These are phyloP conservation scores for Amanita phalloides DNA, from an alignment of 768 basidiomycete species.

Conservation along the genomic window DNA sequence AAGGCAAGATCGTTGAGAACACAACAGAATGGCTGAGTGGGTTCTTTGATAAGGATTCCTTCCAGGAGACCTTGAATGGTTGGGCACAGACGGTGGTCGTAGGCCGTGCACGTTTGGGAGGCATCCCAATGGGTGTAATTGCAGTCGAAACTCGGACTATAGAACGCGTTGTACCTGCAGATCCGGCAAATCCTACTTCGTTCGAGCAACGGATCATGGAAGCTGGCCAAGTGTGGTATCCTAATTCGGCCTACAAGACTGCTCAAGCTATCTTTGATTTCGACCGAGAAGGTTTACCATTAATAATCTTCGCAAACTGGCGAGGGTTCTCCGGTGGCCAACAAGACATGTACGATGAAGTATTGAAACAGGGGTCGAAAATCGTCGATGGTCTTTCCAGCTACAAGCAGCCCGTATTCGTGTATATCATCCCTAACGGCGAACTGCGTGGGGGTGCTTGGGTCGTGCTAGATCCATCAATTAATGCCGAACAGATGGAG, in stretches of 20 bases:
- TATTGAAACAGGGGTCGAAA: constrained; percentile 94
- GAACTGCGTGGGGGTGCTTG: constrained; percentile 98
- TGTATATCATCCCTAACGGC: constrained; percentile 97
- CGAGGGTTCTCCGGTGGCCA: constrained; percentile 99
- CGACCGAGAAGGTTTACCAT: constrained; percentile 90
- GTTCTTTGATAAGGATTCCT: constrained; percentile 95
- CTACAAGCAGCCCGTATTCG: constrained; percentile 96
- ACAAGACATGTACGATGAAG: constrained; percentile 98
- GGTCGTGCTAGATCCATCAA: constrained; percentile 97
- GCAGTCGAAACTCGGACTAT: constrained; percentile 97
- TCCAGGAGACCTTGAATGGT: constrained; percentile 97
- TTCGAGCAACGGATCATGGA: constrained; percentile 98
- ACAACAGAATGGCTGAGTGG: constrained; percentile 72
- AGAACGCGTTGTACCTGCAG: constrained; percentile 93
- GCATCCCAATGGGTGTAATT: constrained; percentile 96
- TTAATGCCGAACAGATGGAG: constrained; percentile 96
- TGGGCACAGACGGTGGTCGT: constrained; percentile 99
- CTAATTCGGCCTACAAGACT: constrained; percentile 98
- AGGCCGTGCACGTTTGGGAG: constrained; percentile 91
- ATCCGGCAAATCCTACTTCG: constrained; percentile 93
- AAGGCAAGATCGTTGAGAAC: constrained; percentile 82
- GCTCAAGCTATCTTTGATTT: constrained; percentile 99
- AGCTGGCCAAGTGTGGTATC: constrained; percentile 99
- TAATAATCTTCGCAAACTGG: constrained; percentile 99
- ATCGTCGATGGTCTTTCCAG: constrained; percentile 96